A percentile compares a stretch with the other conserved stretches of the same genome.
Evolutionary conservation across 2,329 filamentous ascomycete genomes (phyloP).

Genomic region (Diplocarpon mali): DNA sequence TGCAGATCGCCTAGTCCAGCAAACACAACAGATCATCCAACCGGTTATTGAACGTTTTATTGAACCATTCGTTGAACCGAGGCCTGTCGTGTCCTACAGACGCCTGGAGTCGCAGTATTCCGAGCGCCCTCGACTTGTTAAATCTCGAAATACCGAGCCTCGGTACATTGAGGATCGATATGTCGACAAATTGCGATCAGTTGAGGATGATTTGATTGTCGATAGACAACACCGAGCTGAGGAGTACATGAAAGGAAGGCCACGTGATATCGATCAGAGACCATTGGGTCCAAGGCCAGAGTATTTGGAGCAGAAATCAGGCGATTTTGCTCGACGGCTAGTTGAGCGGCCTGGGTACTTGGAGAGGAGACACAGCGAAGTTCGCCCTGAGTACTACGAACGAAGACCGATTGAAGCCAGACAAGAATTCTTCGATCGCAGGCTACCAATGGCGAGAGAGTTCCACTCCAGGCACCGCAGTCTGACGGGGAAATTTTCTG

Average conservation of each 20-base stretch:
- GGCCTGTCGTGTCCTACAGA: conserved; percentile 10
- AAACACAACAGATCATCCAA: conserved; percentile 5
- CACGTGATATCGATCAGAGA: conserved; percentile 2
- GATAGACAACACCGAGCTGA: conserved; percentile 3
- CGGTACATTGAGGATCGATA: conserved; percentile 11
- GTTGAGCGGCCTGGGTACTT: conserved; percentile 1
- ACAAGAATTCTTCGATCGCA: conserved; percentile 1
- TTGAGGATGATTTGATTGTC: conserved; percentile 5
- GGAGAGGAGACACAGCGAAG: conserved; percentile 7
- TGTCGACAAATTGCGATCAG: conserved; percentile 7
- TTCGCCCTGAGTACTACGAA: neutral
- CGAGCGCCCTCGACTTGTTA: conserved; percentile 7
- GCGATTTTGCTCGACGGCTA: neutral
- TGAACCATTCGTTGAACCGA: conserved; percentile 7
- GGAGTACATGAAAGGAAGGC: conserved; percentile 15
- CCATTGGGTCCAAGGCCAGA: neutral
- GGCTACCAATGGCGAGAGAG: neutral
- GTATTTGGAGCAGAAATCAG: neutral
- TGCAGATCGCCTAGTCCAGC: conserved; percentile 7
- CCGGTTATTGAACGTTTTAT: conserved; percentile 8
- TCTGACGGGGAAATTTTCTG: neutral
- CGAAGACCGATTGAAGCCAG: neutral
- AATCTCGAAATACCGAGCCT: no score
- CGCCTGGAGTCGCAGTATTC: conserved; percentile 6
- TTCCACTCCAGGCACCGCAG: neutral